phyloP scores from a whole-genome alignment of 2,329 filamentous ascomycete genomes.

The Graphilbum ipis-grandicollis region DNA sequence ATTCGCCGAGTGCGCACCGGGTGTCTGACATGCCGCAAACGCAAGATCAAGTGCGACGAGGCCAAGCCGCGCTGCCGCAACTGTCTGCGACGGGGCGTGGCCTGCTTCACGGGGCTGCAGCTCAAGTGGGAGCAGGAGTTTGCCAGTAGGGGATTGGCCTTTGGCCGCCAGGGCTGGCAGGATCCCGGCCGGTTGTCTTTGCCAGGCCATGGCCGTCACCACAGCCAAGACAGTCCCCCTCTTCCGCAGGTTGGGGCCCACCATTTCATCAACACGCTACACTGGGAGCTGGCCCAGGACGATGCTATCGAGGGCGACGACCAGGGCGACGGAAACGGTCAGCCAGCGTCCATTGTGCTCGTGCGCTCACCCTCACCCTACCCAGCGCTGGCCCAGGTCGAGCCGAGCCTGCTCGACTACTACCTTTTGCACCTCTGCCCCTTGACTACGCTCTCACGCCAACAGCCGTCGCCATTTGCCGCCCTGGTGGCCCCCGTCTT shows the following conservation, averaged over 20 bases:
- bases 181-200: too few relatives aligned
- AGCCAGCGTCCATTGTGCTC: neutral
- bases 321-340: too few relatives aligned
- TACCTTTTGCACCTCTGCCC: constrained; percentile 1
- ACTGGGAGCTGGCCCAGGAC: neutral
- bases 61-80: constrained; percentile 1
- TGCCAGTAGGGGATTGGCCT: neutral
- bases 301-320: neutral
- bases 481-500: constrained; percentile 2
- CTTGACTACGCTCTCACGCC: neutral
- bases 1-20: neutral
- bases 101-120: constrained; percentile 1
- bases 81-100: neutral
- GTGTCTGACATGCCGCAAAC: neutral
- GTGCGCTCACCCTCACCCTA: neutral
- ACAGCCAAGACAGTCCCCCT: too few relatives aligned
- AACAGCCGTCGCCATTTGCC: neutral
- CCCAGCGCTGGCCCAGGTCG: neutral
- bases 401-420: neutral
- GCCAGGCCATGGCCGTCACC: neutral
- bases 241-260: neutral
- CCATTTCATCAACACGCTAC: constrained; percentile 1
- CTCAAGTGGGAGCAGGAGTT: constrained; percentile 3
- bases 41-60: constrained; percentile 1
- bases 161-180: constrained; percentile 1